Evolutionary conservation across 2,329 filamentous ascomycete species (phyloP), one percentile per base, ranked within the genome.

Genomic region (Scopulariopsis brevicaulis): DNA sequence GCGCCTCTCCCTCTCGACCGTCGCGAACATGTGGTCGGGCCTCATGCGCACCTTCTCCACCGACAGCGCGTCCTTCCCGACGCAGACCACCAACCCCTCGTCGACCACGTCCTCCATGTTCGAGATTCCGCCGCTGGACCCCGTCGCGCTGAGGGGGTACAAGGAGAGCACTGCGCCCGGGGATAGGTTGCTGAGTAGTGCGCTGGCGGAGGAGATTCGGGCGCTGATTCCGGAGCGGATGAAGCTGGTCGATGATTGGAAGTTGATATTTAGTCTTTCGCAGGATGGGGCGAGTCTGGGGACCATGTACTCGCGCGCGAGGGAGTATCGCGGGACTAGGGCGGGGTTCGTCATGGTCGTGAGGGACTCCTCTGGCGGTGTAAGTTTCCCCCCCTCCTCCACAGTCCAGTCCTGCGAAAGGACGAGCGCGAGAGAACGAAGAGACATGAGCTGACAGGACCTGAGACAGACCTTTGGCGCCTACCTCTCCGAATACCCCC

Each of bases 261-360:
- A 79, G 57, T 74, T 97, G 55, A 81, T 87, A 43, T 99, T 97
- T 73, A 95, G 90, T 63, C 77, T 99, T 40, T 92, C 96, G 66
- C 88, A 95, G 71, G 86, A 99, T 70, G 94, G 94, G 14, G 90
- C 92, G 56, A 94, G 90, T 62, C 73, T 99, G 40, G 81, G 82
- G 11, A 97, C 94, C 0, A 74, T 99, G 34, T 99, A 97, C 68
- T 81, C 90, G 64, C 85, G 87, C 63, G 90, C 86, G 66, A 83
- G 86, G 53, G 75, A 79, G 18, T 87, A 85, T n/a, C 75, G 81
- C 53, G 80, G 84, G 14, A 77, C 83, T 60, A 83, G 92, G 59
- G 90, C 89, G 20, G 93, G 92, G 6, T 99, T 95, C 69, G 89
- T 97, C 55, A 79, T 99, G 5, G 90, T 96, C 0, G 84, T 97